Evolutionary conservation across 495 filamentous ascomycete species (phyloP).

Genomic region (Mytilinidion resinicola): DNA sequence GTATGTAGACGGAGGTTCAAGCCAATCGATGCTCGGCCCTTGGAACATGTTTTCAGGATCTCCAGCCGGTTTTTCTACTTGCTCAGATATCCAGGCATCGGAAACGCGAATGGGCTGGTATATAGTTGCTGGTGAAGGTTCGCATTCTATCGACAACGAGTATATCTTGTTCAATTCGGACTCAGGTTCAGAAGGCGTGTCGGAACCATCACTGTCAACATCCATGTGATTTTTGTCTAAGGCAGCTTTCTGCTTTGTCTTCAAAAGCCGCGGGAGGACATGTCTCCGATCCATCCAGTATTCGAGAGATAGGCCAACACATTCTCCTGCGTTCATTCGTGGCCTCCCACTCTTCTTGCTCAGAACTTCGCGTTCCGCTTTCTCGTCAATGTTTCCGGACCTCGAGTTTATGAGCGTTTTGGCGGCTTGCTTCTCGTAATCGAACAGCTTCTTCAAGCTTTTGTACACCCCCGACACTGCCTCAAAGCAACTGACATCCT

Average conservation of each 20-base stretch:
- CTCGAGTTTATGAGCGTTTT: conserved; percentile 40
- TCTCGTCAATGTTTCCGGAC: conserved; percentile 42
- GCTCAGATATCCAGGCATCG: conserved; percentile 57
- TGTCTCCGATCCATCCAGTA: conserved; percentile 73
- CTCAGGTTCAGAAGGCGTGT: conserved; percentile 18
- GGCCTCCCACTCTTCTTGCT: conserved; percentile 70
- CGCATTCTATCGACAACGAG: conserved; percentile 60
- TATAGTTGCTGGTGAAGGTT: conserved; percentile 43
- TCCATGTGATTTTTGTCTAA: conserved; percentile 25
- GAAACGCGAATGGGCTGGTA: conserved; percentile 59
- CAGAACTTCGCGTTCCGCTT: conserved; percentile 47
- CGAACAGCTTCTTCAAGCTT: conserved; percentile 56
- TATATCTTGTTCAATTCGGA: conserved; percentile 43
- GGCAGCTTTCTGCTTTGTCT: conserved; percentile 6
- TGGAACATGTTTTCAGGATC: conserved; percentile 17
- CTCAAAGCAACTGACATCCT: conserved; percentile 76
- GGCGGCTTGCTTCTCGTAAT: conserved; percentile 57
- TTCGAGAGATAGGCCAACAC: conserved; percentile 70
- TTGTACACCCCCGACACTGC: conserved; percentile 74
- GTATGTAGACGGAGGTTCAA: conserved; percentile 48
- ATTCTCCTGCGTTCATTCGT: conserved; percentile 63
- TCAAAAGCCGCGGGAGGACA: conserved; percentile 31
- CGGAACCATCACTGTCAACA: conserved; percentile 10
- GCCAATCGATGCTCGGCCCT: conserved; percentile 54
- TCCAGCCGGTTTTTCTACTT: conserved; percentile 45